Conservation (phyloP, 176 grass and related monocot genomes). For the Carex kokanica region DNA sequence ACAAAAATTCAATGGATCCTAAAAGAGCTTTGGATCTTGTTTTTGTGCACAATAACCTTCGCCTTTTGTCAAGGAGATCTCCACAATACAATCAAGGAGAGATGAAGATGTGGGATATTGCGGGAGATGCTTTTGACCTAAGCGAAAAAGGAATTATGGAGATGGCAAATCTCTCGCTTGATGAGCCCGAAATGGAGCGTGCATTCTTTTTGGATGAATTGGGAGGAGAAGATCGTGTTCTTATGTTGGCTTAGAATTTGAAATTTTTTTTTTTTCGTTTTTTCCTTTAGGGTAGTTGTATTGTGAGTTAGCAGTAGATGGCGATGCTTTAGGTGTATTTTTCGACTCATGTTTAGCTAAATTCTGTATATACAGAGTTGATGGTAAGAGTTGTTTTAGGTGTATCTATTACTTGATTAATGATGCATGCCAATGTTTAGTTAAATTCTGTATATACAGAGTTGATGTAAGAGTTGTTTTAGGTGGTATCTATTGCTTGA, state of each 20-base stretch:
- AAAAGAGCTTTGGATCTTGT: neutral
- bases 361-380: conserved; percentile 13
- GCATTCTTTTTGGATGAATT: conserved; percentile 8
- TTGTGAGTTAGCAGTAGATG: neutral
- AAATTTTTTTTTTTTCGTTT: neutral
- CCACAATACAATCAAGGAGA: neutral
- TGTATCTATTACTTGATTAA: neutral
- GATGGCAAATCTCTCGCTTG: conserved; percentile 22
- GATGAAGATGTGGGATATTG: conserved; percentile 22
- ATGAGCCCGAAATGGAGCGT: conserved; percentile 19
- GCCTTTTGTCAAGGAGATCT: conserved; percentile 12
- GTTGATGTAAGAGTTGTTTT: neutral
- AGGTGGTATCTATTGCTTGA: neutral
- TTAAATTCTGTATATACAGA: neutral
- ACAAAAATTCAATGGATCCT: conserved; percentile 3
- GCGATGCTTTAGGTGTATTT: neutral
- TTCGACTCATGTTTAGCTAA: neutral
- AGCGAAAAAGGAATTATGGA: neutral
- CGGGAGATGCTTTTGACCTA: conserved; percentile 17
- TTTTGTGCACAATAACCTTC: conserved; percentile 29
- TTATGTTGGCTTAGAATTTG: neutral
- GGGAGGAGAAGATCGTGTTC: neutral
- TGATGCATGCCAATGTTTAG: neutral
- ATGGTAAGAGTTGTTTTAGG: neutral
- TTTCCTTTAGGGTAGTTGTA: neutral